These are phyloP conservation scores for Wickerhamomyces queroliae DNA, from an alignment of 805 yeast species.

Conservation along the genomic window DNA sequence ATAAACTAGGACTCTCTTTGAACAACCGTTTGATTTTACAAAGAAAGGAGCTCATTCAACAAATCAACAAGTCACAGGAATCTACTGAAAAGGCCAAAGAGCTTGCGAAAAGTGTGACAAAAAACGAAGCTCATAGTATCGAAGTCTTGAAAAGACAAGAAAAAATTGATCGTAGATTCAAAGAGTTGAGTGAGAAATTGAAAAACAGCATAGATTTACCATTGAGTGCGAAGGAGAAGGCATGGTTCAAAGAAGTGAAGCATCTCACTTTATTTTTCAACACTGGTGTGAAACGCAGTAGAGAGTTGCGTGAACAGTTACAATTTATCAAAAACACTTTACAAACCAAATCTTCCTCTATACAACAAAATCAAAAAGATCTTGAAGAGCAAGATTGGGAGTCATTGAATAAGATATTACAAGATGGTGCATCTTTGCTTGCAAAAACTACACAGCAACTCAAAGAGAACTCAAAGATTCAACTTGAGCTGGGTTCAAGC, in stretches of 20 bases:
- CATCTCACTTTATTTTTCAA: conserved; percentile 26
- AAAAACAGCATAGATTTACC: conserved; percentile 21
- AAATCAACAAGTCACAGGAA: conserved; percentile 25
- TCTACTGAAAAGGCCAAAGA: conserved; percentile 13
- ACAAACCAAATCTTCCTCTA: conserved; percentile 5
- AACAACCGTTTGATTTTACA: conserved; percentile 33
- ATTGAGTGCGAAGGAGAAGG: conserved; percentile 34
- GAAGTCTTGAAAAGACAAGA: conserved; percentile 26
- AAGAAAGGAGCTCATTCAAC: conserved; percentile 35
- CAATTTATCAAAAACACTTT: conserved; percentile 23
- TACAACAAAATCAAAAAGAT: background rate
- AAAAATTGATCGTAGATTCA: conserved; percentile 25
- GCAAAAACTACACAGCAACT: conserved; percentile 11
- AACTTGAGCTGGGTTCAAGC: conserved; percentile 15
- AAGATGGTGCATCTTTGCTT: conserved; percentile 26
- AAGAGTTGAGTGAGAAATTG: conserved; percentile 22
- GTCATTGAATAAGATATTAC: conserved; percentile 24
- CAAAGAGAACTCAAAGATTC: conserved; percentile 12
- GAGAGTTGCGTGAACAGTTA: conserved; percentile 23
- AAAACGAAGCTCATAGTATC: conserved; percentile 13
- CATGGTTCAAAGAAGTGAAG: conserved; percentile 40
- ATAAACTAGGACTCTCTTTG: conserved; percentile 29
- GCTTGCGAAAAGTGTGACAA: conserved; percentile 9
- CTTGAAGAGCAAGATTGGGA: conserved; percentile 24
- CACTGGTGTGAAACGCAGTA: conserved; percentile 23